These are phyloP conservation scores for Zygoascus flipseniorum DNA, from an alignment of 805 yeast species.

Conservation along the genomic window DNA sequence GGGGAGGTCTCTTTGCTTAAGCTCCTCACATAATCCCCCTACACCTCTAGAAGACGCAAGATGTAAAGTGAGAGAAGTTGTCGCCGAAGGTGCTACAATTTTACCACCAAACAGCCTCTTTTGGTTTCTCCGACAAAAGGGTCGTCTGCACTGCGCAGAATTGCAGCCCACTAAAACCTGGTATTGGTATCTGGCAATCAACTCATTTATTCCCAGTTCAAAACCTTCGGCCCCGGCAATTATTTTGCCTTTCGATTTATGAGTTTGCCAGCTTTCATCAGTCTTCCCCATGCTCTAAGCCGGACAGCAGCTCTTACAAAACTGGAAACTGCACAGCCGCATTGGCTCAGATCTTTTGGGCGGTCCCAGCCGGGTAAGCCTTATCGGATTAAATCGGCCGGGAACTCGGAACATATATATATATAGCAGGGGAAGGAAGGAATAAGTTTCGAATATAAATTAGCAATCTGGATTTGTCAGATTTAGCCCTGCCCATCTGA, in stretches of 20 bases:
- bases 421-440: background rate
- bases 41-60: conserved; percentile 9
- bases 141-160: conserved; percentile 6
- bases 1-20: background rate
- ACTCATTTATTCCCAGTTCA: background rate
- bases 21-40: background rate
- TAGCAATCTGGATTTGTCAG: background rate
- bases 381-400: background rate
- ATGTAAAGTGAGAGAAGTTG: conserved; percentile 11
- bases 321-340: background rate
- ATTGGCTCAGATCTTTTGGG: background rate
- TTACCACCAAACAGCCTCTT: conserved; percentile 7
- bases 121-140: conserved; percentile 11
- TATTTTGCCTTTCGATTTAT: no score
- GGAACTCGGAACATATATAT: background rate
- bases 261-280: no score
- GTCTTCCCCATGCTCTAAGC: no score
- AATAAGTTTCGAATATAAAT: background rate
- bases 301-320: no score
- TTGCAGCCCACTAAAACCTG: conserved; percentile 15
- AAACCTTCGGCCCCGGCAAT: background rate
- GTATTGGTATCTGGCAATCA: conserved; percentile 10
- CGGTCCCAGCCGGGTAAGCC: background rate
- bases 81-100: conserved; percentile 7
- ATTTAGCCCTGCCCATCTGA: background rate